Evolutionary conservation across 2,329 filamentous ascomycete genomes (phyloP).

Genomic region (Fusarium gaditjirri): DNA sequence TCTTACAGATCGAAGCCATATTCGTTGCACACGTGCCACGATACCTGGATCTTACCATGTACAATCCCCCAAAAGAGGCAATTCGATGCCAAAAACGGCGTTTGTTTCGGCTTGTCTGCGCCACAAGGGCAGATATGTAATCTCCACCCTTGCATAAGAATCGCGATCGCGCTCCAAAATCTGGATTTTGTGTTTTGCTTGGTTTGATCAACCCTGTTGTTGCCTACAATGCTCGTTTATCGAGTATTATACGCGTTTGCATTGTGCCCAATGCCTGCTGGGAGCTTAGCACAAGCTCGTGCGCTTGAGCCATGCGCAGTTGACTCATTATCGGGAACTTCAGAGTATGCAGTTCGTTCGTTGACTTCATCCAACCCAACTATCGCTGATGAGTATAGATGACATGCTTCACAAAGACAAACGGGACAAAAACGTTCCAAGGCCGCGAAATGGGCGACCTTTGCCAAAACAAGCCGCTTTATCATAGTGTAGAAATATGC

Average conservation of each 20-base stretch:
- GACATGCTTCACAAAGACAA: neutral
- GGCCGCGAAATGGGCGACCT: neutral
- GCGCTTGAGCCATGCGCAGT: neutral
- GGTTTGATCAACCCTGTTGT: neutral
- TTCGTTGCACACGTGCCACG: neutral
- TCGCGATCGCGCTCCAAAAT: neutral
- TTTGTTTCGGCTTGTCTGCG: neutral
- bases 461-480: neutral
- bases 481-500: neutral
- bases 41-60: neutral
- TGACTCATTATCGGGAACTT: neutral
- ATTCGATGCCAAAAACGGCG: neutral
- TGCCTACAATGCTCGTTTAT: neutral
- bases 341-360: neutral
- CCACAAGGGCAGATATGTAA: neutral
- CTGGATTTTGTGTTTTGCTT: neutral
- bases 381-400: neutral
- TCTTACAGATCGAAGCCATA: neutral
- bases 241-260: neutral
- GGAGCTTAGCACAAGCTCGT: neutral
- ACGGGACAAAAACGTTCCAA: neutral
- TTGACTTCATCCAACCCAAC: accelerated
- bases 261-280: neutral
- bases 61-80: neutral
- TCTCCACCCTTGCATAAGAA: neutral